Evolutionary conservation across 2,329 filamentous ascomycete genomes (phyloP).

Genomic region (Aspergillus eucalypticola): DNA sequence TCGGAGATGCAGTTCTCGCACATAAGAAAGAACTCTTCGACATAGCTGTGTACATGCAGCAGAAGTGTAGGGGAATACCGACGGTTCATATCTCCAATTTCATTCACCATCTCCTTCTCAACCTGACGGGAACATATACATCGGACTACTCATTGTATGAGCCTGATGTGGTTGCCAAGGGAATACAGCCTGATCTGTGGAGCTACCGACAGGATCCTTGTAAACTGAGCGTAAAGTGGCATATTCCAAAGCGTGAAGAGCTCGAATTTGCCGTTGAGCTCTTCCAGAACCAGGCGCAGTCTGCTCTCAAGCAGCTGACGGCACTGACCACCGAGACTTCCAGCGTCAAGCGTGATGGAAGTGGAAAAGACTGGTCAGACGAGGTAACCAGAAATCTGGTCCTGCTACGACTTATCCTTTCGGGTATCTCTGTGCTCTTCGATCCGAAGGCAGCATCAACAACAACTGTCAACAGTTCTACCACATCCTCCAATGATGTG

Average conservation of each 20-base stretch:
- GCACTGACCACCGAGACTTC: slow-evolving; percentile 79
- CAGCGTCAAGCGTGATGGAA: slow-evolving; percentile 84
- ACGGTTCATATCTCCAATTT: slow-evolving; percentile 97
- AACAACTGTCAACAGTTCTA: slow-evolving; percentile 46
- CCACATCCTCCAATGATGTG: slow-evolving; percentile 40
- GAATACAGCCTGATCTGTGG: slow-evolving; percentile 79
- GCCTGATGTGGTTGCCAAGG: slow-evolving; percentile 67
- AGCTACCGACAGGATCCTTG: slow-evolving; percentile 72
- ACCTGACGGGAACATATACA: slow-evolving; percentile 91
- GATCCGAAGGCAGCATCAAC: slow-evolving; percentile 72
- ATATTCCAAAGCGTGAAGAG: slow-evolving; percentile 76
- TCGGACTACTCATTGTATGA: slow-evolving; percentile 88
- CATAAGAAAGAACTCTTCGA: slow-evolving; percentile 88
- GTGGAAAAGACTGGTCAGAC: slow-evolving; percentile 98
- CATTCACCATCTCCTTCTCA: slow-evolving; percentile 92
- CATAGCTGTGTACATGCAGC: slow-evolving; percentile 94
- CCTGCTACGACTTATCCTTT: slow-evolving; percentile 82
- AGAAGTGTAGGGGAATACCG: slow-evolving; percentile 88
- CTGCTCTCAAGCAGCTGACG: slow-evolving; percentile 72
- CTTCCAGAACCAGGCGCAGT: slow-evolving; percentile 79
- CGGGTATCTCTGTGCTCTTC: slow-evolving; percentile 86
- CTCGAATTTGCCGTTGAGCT: slow-evolving; percentile 86
- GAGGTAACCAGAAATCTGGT: slow-evolving; percentile 89
- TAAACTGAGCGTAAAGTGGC: slow-evolving; percentile 85
- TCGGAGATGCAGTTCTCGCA: slow-evolving; percentile 83